Base-by-base conservation (phyloP, 1,284 basidiomycete species). In the Porodaedalea pini region DNA sequence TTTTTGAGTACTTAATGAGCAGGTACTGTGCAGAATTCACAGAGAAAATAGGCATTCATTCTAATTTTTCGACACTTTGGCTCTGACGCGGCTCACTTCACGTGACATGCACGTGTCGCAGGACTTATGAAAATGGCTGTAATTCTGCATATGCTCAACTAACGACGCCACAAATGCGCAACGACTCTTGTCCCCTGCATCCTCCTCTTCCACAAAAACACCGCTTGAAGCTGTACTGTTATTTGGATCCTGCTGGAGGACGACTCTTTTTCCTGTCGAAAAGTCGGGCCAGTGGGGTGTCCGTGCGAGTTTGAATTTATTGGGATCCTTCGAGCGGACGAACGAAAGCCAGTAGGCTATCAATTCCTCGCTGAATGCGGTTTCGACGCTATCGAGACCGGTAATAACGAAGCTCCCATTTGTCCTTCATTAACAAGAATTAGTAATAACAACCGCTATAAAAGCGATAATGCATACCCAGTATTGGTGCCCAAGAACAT, bases 281-380 rank as follows among this genome's bases (percentile, higher is more conserved):
- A 56, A 55, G 27, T 54, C 49, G 49, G 36, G 41, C 57, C 48
- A 65, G 10, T 40, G 36, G 8, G 80, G 80, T 2, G 80, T 78
- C 8, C 73, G 67, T 0, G 69, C 61, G 2, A 83, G 74, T 65
- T 78, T 81, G 69, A 72, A 72, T 17, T 73, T 75, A 68, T 79
- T 82, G 1, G 80, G 80, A 64, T 81, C 64, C 1, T 73, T 74
- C 1, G 75, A 66, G 32, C 80, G 78, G 17, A 82, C 80, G 62
- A 84, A 83, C 0, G 82, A 84, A 8, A 82, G 70, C 79, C 80
- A 82, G 65, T 82, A 83, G 10, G 80, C 80, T 52, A 83, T 81
- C 29, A 82, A 69, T 64, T 84, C 81, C 43, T 72, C 66, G 0
- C 78, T 75, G 64, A 84, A 83, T 4, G 77, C 74, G 1, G 61